Evolutionary conservation across 257 asterid species (phyloP), one percentile per base, ranked within the genome.

Genomic region (Prunella vulgaris): DNA sequence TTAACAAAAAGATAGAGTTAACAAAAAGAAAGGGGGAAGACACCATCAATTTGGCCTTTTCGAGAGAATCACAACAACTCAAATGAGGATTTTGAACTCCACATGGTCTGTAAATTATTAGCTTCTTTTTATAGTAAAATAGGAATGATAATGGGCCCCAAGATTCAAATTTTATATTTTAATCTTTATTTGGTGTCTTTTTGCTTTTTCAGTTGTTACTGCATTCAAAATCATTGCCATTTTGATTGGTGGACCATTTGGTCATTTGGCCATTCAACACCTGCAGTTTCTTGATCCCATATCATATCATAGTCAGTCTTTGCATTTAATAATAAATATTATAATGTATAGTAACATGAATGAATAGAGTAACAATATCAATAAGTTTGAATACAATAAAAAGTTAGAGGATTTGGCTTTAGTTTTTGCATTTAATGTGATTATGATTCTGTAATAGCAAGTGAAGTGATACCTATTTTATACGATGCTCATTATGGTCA

Each of bases 31-130:
- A 28, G 65, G 63, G 46, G 71, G 53, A n/a, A 44, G 64, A 64
- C 22, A 52, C 20, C 30, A 70, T 52, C 66, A 21, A 67, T 68
- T 80, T 62, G 87, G 75, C 80, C 74, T 81, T 69, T 78, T 66
- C 70, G 82, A 80, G 70, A 71, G 60, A 60, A 60, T 56, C 71
- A 64, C 71, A 77, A 64, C 71, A 77, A 48, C 73, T 61, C 77
- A 64, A 62, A 64, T 46, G 69, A 72, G 73, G 77, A 75, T 78
- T n/a, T 76, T 81, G 77, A 78, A 81, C 75, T 78, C 73, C 24
- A 40, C 5, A 53, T 77, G 80, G 62, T 66, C 72, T 75, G 79
- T 75, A 68, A 44, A 72, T 57, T 58, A 69, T 70, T 77, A 22
- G 4, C 44, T 64, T n/a, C n/a, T 15, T 20, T 60, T 17, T 13